A percentile compares a stretch with the other conserved stretches of the same genome.
Evolutionary conservation across 2,329 filamentous ascomycete species (phyloP).

Genomic region (Parastagonospora nodorum): DNA sequence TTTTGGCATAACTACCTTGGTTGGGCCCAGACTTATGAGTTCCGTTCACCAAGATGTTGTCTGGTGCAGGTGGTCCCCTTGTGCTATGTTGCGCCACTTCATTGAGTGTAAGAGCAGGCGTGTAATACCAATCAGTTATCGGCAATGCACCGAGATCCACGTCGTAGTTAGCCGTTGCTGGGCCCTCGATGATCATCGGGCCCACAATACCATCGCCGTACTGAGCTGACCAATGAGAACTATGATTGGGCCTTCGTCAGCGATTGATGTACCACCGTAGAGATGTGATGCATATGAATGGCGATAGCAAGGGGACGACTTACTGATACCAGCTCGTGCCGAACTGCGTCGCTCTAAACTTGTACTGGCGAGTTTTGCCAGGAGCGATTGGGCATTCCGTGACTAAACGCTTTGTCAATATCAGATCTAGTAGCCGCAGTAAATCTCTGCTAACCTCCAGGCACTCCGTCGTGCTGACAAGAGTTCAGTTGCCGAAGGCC

Average conservation of each 20-base stretch:
- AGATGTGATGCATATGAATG: too few relatives aligned
- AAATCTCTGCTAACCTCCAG: conserved; percentile 28
- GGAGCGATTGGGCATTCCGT: conserved; percentile 61
- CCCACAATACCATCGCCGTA: conserved; percentile 52
- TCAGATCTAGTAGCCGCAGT: too few relatives aligned
- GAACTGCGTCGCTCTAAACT: conserved; percentile 59
- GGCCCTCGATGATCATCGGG: conserved; percentile 49
- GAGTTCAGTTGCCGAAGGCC: conserved; percentile 48
- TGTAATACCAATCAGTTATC: conserved; percentile 67
- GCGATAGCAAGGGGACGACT: background rate
- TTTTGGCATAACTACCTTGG: conserved; percentile 41
- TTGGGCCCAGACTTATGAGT: conserved; percentile 56
- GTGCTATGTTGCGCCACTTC: conserved; percentile 34
- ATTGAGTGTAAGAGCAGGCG: conserved; percentile 36
- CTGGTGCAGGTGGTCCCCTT: conserved; percentile 46
- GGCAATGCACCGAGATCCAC: conserved; percentile 65
- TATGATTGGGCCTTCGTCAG: background rate
- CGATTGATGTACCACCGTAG: background rate
- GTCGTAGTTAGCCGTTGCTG: conserved; percentile 55
- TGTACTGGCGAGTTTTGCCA: conserved; percentile 61
- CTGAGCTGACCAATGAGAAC: conserved; percentile 48
- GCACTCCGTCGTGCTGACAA: conserved; percentile 62
- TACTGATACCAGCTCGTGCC: conserved; percentile 52
- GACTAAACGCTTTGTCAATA: too few relatives aligned
- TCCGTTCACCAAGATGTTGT: conserved; percentile 59